Percentiles rank a stretch among this genome's conserved stretches.
Conservation (phyloP, 2,329 filamentous ascomycete species). For the Blastomyces parvus region DNA sequence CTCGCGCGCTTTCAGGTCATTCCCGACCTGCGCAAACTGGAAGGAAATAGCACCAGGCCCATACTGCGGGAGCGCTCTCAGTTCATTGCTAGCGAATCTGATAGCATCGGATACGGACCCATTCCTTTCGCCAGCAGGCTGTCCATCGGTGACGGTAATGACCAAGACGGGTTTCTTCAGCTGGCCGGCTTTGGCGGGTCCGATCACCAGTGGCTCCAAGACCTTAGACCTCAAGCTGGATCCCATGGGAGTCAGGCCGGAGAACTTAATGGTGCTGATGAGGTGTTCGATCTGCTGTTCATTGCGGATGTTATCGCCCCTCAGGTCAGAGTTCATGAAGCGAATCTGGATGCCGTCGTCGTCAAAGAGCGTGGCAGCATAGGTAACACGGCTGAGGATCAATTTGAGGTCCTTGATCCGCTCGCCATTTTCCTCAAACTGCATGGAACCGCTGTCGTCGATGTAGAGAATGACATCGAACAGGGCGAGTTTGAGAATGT, state of each 20-base stretch:
- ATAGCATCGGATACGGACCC: conserved; percentile 51
- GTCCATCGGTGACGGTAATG: conserved; percentile 57
- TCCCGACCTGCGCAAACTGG: conserved; percentile 61
- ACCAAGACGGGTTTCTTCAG: conserved; percentile 56
- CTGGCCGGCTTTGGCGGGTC: conserved; percentile 42
- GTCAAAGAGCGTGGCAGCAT: conserved; percentile 59
- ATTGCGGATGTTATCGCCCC: conserved; percentile 46
- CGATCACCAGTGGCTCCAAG: conserved; percentile 50
- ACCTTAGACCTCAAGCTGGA: conserved; percentile 54
- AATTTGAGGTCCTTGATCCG: conserved; percentile 58
- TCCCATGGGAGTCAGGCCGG: conserved; percentile 58
- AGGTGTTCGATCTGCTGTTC: conserved; percentile 51
- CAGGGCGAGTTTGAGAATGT: conserved; percentile 53
- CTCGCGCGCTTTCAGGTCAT: conserved; percentile 54
- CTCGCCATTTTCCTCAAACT: conserved; percentile 57
- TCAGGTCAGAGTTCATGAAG: conserved; percentile 56
- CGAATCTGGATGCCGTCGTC: conserved; percentile 58
- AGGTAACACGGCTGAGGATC: conserved; percentile 54
- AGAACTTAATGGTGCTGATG: conserved; percentile 51
- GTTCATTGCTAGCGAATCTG: conserved; percentile 44
- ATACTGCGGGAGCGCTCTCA: conserved; percentile 41
- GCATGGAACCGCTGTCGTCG: conserved; percentile 61
- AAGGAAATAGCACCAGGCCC: conserved; percentile 53
- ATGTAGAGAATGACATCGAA: conserved; percentile 57
- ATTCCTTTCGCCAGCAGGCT: conserved; percentile 53